These are phyloP conservation scores for Dipteronia dyeriana DNA, from an alignment of 345 rosid genomes.

Conservation along the genomic window DNA sequence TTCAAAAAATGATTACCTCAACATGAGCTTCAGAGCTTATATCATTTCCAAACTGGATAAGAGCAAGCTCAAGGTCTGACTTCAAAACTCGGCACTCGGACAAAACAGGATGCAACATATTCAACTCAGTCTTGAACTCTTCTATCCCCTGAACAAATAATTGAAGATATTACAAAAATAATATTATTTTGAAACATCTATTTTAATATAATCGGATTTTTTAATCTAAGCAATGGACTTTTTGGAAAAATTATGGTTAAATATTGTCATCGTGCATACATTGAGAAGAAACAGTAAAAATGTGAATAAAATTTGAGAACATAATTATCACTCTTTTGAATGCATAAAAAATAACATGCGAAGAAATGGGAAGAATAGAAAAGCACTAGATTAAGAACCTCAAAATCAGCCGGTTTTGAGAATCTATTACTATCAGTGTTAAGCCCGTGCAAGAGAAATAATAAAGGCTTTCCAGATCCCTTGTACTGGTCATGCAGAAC, in stretches of 20 bases:
- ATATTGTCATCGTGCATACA: not conserved
- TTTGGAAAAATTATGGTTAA: not conserved
- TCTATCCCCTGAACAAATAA: slow-evolving; percentile 64
- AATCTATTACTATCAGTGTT: slow-evolving; percentile 84
- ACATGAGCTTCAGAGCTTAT: slow-evolving; percentile 97
- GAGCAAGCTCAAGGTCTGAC: slow-evolving; percentile 77
- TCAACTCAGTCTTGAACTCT: slow-evolving; percentile 66
- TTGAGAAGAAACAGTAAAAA: not conserved
- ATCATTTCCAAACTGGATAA: slow-evolving; percentile 90
- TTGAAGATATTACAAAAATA: not conserved
- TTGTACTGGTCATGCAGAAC: slow-evolving; percentile 51
- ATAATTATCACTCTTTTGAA: not conserved
- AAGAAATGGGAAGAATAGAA: slow-evolving; percentile 20
- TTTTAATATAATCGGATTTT: not conserved
- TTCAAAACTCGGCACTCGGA: slow-evolving; percentile 90
- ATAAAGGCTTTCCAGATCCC: slow-evolving; percentile 58
- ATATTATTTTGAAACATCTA: slow-evolving; percentile 10
- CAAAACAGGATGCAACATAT: slow-evolving; percentile 79
- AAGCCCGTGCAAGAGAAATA: slow-evolving; percentile 84
- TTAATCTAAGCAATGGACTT: not conserved
- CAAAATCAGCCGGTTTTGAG: slow-evolving; percentile 79
- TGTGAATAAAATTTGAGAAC: slow-evolving; percentile 12
- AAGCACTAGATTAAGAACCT: slow-evolving; percentile 47
- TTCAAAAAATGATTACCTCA: slow-evolving; percentile 48
- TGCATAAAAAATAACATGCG: not conserved